Conservation (phyloP, 192 early-diverging fungal genomes). For the Backusella psychrophila region DNA sequence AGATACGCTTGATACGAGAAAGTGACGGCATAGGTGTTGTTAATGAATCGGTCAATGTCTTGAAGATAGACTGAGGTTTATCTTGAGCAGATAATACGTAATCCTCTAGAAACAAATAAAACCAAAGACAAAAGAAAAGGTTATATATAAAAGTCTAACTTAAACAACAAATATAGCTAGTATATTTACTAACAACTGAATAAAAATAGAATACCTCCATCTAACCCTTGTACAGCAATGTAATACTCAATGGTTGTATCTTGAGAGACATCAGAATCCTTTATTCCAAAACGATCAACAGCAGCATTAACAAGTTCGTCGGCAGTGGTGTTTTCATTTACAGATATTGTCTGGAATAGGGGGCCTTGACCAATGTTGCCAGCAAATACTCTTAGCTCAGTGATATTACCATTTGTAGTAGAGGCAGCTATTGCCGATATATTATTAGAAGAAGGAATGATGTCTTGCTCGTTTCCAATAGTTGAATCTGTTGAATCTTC, state of each 20-base stretch:
- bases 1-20: slow-evolving; percentile 26
- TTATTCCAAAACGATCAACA: slow-evolving; percentile 45
- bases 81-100: slow-evolving; percentile 43
- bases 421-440: not conserved
- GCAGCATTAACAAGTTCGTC: slow-evolving; percentile 46
- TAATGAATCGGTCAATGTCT: slow-evolving; percentile 39
- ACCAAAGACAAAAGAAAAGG: not conserved
- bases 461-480: not conserved
- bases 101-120: slow-evolving; percentile 30
- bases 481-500: not conserved
- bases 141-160: not conserved
- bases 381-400: slow-evolving; percentile 40
- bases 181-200: slow-evolving; percentile 7
- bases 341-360: slow-evolving; percentile 45
- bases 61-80: slow-evolving; percentile 48
- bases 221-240: slow-evolving; percentile 43
- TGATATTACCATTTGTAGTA: not conserved
- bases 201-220: slow-evolving; percentile 36
- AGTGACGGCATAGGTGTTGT: slow-evolving; percentile 46
- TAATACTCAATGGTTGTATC: slow-evolving; percentile 40
- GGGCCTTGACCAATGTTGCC: slow-evolving; percentile 51
- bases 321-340: slow-evolving; percentile 36
- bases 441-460: not conserved
- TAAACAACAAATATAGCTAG: not conserved
- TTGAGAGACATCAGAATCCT: slow-evolving; percentile 23